These are phyloP conservation scores for Umbelopsis sp. DNA, from an alignment of 371 early-diverging fungal genomes.

Conservation along the genomic window DNA sequence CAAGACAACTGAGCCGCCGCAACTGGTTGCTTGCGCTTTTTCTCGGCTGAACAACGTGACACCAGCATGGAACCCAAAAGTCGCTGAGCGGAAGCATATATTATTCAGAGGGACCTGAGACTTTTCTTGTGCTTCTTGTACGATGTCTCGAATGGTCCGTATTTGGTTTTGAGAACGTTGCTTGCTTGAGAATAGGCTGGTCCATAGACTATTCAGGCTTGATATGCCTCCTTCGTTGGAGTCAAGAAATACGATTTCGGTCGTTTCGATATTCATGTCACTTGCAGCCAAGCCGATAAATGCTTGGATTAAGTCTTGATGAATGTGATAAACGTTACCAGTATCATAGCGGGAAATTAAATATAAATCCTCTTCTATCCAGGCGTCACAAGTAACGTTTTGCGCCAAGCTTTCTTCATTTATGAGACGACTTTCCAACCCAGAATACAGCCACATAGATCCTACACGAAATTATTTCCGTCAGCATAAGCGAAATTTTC, in stretches of 20 bases:
- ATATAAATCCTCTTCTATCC: slow-evolving; percentile 17
- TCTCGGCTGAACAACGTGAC: slow-evolving; percentile 19
- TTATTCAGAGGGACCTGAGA: slow-evolving; percentile 10
- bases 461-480: neutral
- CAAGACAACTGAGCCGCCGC: neutral
- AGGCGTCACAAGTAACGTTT: slow-evolving; percentile 18
- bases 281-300: slow-evolving; percentile 7
- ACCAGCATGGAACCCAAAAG: slow-evolving; percentile 21
- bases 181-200: neutral
- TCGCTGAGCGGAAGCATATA: slow-evolving; percentile 21
- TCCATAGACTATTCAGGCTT: slow-evolving; percentile 10
- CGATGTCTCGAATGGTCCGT: slow-evolving; percentile 17
- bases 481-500: neutral
- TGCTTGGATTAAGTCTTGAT: slow-evolving; percentile 21
- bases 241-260: slow-evolving; percentile 21
- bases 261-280: slow-evolving; percentile 15
- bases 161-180: neutral
- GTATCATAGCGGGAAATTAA: slow-evolving; percentile 19
- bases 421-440: slow-evolving; percentile 32
- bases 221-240: slow-evolving; percentile 15
- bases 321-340: slow-evolving; percentile 21
- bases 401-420: slow-evolving; percentile 27
- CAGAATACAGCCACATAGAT: slow-evolving; percentile 30
- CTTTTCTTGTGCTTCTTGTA: neutral
- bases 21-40: neutral